Conservation (phyloP, 176 grass and related monocot species). For the Dendrocalamus sinicus region DNA sequence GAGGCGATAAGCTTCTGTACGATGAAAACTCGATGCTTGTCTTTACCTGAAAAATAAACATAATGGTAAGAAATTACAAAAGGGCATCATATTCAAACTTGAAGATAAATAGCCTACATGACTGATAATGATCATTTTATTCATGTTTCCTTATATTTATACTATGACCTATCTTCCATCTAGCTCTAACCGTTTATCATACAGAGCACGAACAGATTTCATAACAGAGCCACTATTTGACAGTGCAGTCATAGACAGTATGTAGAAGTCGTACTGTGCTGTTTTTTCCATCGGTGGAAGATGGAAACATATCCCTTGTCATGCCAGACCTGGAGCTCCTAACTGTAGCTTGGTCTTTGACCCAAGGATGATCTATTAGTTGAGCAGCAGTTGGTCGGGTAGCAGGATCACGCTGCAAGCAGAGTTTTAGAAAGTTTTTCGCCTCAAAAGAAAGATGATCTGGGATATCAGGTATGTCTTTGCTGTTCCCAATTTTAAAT, state of each 20-base stretch:
- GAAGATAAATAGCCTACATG: not conserved
- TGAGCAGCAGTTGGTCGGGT: conserved; percentile 82
- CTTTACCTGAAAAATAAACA: conserved; percentile 49
- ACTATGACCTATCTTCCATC: conserved; percentile 6
- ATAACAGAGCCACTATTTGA: not conserved
- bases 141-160: not conserved
- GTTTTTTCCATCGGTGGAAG: conserved; percentile 40
- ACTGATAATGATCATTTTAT: not conserved
- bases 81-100: not conserved
- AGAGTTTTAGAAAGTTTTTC: conserved; percentile 80
- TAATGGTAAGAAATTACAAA: conserved; percentile 24
- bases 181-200: conserved; percentile 7
- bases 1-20: conserved; percentile 79
- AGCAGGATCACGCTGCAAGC: conserved; percentile 90
- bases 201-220: not conserved
- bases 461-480: conserved; percentile 96
- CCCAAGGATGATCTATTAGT: conserved; percentile 84
- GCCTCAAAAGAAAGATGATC: conserved; percentile 75
- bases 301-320: conserved; percentile 45
- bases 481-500: conserved; percentile 99
- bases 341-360: conserved; percentile 60
- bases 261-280: conserved; percentile 33
- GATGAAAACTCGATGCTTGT: conserved; percentile 42
- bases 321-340: conserved; percentile 55
- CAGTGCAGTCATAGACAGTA: conserved; percentile 12